Base-by-base conservation (phyloP, 371 early-diverging fungal species). In the Catenaria anguillulae region DNA sequence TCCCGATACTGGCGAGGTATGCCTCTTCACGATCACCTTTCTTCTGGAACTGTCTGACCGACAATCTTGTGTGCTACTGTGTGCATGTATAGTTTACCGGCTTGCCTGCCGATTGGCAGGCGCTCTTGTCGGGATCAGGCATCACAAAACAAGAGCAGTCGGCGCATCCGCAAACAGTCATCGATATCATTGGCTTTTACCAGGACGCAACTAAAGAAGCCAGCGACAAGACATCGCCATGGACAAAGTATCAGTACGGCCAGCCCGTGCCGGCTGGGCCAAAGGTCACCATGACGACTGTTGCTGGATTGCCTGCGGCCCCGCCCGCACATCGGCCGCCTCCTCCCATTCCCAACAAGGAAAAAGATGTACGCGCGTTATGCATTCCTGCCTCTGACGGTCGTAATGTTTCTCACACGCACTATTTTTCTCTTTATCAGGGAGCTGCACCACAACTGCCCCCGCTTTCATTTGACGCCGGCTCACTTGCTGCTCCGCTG, bases 151-250 rank as follows among this genome's bases (percentile, higher is more conserved):
- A 89, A 67, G 93, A 97, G 66, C 94, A 95, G 75, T 81, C 85
- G 64, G 88, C 89, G 34, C 85, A 97, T 70, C 97, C 96, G 23
- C 92, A 93, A 71, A 87, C 96, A 34, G 90, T 97, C 23, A 74
- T 96, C 55, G 94, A 97, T 70, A 88, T 93, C 55, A 90, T 97
- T 72, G 89, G 88, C 54, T 95, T 93, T 68, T 91, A 89, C 73
- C 82, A 83, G 65, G 90, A 90, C 62, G 79, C 77, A 36, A 80
- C 77, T 54, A 79, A 80, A 62, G 73, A 69, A 43, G 76, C 75
- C 70, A 83, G 81, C 66, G 84, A 89, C 64, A 50, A 50, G 2
- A 21, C 52, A 13, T 76, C 76, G 34, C 89, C 92, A 8, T 93
- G 92, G 87, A 81, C 85, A 61, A 97, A 95, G 75, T 91, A 93